Base-by-base conservation (phyloP, 2,329 filamentous ascomycete species). In the Emmonsiellopsis sp. region DNA sequence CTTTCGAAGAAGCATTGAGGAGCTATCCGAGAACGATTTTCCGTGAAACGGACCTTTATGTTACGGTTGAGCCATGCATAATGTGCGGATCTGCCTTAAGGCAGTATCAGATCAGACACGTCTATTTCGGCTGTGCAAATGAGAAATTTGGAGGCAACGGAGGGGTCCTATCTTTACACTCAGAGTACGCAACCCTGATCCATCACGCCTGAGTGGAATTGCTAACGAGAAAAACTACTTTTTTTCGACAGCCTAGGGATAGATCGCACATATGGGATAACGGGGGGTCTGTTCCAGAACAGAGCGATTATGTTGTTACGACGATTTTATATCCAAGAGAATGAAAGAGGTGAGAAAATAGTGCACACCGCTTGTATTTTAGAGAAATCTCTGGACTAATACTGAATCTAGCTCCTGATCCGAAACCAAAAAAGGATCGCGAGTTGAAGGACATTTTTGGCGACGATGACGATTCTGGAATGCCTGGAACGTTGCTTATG, bases 271-370 rank as follows among this genome's bases (percentile, higher is more conserved):
- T 96, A 88, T 67, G 84, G 86, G 45, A 89, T 89, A 53, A 85
- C 90, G 66, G 89, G 91, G 40, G 92, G 91, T 1, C 85, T 94
- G 75, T 88, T 89, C 63, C 82, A 89, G 46, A 88, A 95, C 64
- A 92, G 97, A 65, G 92, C 93, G 4, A 94, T 98, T 56, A 91
- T 92, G 69, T 72, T 98, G 60, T 77, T 98, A 60, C 81, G 94
- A 58, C 84, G 92, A 55, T 98, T 98, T 71, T 98, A 98, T 68
- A 88, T 98, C 34, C 93, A 98, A 71, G 91, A 98, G 71, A 98
- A 98, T 70, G 89, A 88, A 58, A 87, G 93, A 77, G 88, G 87
- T 88, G 40, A 17, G 40, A 17, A 39, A 27, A 1, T 27, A 27
- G 21, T 27, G 21, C 21, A 1, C 21, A 27, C 5, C 5, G 21